phyloP scores from a whole-genome alignment of 2,329 filamentous ascomycete species.

The Sarocladium kiliense region DNA sequence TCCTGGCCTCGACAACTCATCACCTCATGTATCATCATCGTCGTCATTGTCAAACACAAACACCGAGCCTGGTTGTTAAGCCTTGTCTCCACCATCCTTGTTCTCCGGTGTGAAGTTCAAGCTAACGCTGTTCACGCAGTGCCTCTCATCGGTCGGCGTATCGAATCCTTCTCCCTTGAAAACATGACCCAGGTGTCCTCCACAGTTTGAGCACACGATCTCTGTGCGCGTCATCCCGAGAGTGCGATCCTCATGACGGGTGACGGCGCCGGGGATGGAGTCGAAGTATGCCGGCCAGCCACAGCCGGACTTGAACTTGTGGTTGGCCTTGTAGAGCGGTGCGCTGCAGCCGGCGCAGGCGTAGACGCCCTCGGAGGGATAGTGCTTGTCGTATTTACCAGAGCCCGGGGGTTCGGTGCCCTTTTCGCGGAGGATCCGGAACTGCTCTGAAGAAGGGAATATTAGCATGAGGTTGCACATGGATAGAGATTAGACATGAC shows the following conservation, averaged over 20 bases:
- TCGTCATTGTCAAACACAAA: neutral
- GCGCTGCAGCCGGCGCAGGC: constrained; percentile 80
- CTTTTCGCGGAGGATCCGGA: constrained; percentile 85
- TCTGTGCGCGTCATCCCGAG: constrained; percentile 85
- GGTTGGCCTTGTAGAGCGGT: constrained; percentile 84
- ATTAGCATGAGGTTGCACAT: neutral
- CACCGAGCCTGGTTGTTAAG: neutral
- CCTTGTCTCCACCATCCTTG: constrained; percentile 31
- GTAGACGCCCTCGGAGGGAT: constrained; percentile 72
- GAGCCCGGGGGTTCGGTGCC: constrained; percentile 80
- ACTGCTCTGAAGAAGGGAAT: constrained; percentile 65
- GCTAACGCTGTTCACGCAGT: constrained; percentile 93
- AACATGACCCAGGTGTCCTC: constrained; percentile 89
- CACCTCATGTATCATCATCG: neutral
- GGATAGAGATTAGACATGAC: neutral
- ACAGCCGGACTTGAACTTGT: constrained; percentile 95
- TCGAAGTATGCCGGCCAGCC: constrained; percentile 99
- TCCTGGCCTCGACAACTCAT: neutral
- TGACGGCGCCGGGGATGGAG: constrained; percentile 85
- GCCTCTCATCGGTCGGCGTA: constrained; percentile 89
- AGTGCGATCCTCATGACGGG: constrained; percentile 68
- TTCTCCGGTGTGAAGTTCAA: constrained; percentile 73
- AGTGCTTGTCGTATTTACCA: constrained; percentile 85
- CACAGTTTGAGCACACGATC: constrained; percentile 92
- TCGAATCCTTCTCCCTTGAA: constrained; percentile 84